phyloP scores from a whole-genome alignment of 345 rosid species.

The Hibiscus mutabilis region DNA sequence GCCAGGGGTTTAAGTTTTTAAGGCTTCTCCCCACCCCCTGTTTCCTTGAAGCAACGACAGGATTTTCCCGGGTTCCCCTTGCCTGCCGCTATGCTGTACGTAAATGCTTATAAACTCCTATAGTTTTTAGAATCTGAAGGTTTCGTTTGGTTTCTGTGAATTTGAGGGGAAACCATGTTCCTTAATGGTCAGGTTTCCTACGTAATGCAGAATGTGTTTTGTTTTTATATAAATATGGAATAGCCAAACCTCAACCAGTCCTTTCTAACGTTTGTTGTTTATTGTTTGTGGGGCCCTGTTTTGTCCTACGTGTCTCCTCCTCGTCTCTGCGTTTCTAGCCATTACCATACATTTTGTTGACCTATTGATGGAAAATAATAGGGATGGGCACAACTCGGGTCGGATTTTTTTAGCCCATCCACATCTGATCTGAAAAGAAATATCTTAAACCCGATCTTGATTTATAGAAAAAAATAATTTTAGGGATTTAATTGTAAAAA shows the following conservation, averaged over 20 bases:
- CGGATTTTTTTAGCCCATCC: too few species aligned
- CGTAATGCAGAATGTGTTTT: not conserved
- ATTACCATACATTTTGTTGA: not conserved
- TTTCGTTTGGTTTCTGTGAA: not conserved
- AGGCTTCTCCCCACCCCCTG: not conserved
- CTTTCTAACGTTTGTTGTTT: not conserved
- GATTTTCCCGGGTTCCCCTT: conserved; percentile 33
- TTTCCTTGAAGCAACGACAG: conserved; percentile 35
- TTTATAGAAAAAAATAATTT: too few species aligned
- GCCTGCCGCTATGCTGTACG: conserved; percentile 9
- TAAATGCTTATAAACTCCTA: not conserved
- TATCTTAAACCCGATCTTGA: too few species aligned
- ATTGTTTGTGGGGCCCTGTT: not conserved
- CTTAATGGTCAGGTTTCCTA: too few species aligned
- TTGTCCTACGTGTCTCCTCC: conserved; percentile 8
- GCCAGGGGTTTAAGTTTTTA: conserved; percentile 28
- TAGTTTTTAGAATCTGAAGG: not conserved
- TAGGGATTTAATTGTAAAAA: too few species aligned
- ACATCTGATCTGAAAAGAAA: too few species aligned
- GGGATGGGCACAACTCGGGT: too few species aligned
- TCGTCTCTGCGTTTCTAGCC: not conserved
- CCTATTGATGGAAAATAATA: not conserved
- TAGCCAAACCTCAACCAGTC: conserved; percentile 3
- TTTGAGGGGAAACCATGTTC: not conserved
- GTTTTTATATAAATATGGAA: not conserved